Base-by-base conservation (phyloP, 805 yeast species). In the Tetrapisispora iriomotensis region DNA sequence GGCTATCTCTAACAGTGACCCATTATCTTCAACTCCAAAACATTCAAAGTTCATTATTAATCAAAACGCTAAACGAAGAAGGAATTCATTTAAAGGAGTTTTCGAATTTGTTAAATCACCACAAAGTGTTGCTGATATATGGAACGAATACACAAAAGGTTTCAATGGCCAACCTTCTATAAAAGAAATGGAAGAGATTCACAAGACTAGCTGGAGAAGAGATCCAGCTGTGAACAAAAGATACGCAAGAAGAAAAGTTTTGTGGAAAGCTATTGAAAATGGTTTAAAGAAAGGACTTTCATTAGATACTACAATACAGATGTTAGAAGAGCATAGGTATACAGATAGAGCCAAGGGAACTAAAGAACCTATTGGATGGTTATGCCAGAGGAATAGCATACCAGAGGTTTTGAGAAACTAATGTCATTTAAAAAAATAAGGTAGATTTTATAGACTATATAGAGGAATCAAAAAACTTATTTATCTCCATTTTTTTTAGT, bases 141-240 rank as follows among this genome's bases (percentile, higher is more conserved):
- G 80, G 80, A 63, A 66, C 45, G 80, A 74, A 51, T 74, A 73
- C 43, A 66, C 71, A 6, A 65, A 67, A 38, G 79, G 79, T 0
- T 44, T 68, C 7, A 63, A 69, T 38, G 72, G 67, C 3, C 74
- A 72, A 46, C 77, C 77, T 0, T 71, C 79, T 3, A 63, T 74
- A 27, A 67, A 66, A 42, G 58, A 67, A 8, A 56, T 74, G 56
- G 79, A 74, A 48, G 40, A 50, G 8, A 64, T 68, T 43, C 74
- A 66, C 45, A 70, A 69, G 37, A 66, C 77, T 2, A 67, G 69
- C 27, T 75, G 81, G 81, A 64, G 79, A 51, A 61, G 72, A 36
- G 77, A 65, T 35, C 64, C 71, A 12, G 76, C 78, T 1, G 71
- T 71, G 24, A 68, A 70, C 37, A 68, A 75, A 45, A 69, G 76